A percentile compares a stretch with the other conserved stretches of the same genome.
These are phyloP conservation scores for Chytriomyces sp. DNA, from an alignment of 192 early-diverging fungal species.

Conservation along the genomic window DNA sequence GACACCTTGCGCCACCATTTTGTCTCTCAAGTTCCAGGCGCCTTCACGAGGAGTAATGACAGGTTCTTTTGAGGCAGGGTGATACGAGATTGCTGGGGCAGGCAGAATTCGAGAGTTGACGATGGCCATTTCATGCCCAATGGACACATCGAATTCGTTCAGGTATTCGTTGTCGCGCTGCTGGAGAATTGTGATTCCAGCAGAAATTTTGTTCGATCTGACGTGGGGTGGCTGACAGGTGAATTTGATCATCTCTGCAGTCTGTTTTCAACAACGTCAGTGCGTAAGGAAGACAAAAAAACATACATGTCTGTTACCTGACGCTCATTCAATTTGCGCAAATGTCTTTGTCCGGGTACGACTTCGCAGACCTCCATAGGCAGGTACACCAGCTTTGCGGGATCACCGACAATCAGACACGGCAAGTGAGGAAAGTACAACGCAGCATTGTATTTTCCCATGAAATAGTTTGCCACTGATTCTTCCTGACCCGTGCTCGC, in stretches of 20 bases:
- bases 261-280: slow-evolving; percentile 52
- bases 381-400: slow-evolving; percentile 66
- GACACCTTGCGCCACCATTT: slow-evolving; percentile 75
- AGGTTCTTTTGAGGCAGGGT: slow-evolving; percentile 65
- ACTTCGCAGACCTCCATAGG: slow-evolving; percentile 93
- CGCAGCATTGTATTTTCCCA: slow-evolving; percentile 69
- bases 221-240: slow-evolving; percentile 83
- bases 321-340: slow-evolving; percentile 80
- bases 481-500: slow-evolving; percentile 55
- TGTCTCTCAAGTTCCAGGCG: slow-evolving; percentile 87
- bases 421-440: slow-evolving; percentile 83
- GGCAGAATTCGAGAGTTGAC: slow-evolving; percentile 81
- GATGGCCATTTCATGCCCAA: slow-evolving; percentile 68
- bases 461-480: slow-evolving; percentile 81
- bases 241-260: slow-evolving; percentile 94
- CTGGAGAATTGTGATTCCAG: slow-evolving; percentile 69
- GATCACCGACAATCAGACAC: slow-evolving; percentile 68
- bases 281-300: background rate
- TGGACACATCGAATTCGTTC: slow-evolving; percentile 73
- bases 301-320: slow-evolving; percentile 43
- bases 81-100: slow-evolving; percentile 76
- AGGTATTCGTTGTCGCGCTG: slow-evolving; percentile 76
- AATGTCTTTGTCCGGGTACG: slow-evolving; percentile 79
- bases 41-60: slow-evolving; percentile 68
- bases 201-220: slow-evolving; percentile 82